These are phyloP conservation scores for Aspergillus indologenus DNA, from an alignment of 495 filamentous ascomycete genomes.

Conservation along the genomic window DNA sequence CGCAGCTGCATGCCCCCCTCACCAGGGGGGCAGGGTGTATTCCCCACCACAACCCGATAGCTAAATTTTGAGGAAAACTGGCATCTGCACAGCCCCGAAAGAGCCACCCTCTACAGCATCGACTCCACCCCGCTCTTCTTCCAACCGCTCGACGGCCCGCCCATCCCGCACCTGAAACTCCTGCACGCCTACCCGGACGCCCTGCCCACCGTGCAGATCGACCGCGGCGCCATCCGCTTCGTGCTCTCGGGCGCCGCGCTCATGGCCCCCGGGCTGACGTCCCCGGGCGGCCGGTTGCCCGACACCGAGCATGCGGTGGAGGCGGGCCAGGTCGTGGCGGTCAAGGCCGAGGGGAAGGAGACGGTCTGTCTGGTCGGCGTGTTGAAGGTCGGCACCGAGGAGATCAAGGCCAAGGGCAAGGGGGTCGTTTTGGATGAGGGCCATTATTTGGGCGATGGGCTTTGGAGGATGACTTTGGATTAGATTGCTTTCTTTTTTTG, in stretches of 20 bases:
- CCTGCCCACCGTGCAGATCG: slow-evolving; percentile 60
- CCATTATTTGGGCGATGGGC: slow-evolving; percentile 90
- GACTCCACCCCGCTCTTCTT: slow-evolving; percentile 77
- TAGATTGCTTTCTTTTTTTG: slow-evolving; percentile 32
- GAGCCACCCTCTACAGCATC: slow-evolving; percentile 80
- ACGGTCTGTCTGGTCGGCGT: slow-evolving; percentile 85
- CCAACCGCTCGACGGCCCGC: slow-evolving; percentile 77
- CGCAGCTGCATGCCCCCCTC: too few relatives aligned
- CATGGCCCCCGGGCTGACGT: slow-evolving; percentile 92
- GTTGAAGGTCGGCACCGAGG: slow-evolving; percentile 83
- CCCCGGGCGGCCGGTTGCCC: slow-evolving; percentile 73
- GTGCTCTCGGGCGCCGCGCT: slow-evolving; percentile 88
- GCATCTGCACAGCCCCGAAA: slow-evolving; percentile 79
- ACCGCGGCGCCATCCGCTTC: slow-evolving; percentile 95
- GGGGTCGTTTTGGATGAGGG: slow-evolving; percentile 88
- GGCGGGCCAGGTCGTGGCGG: slow-evolving; percentile 76
- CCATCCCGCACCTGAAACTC: slow-evolving; percentile 75
- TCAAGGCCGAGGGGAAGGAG: slow-evolving; percentile 90
- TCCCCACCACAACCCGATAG: too few relatives aligned
- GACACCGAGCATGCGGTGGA: slow-evolving; percentile 54
- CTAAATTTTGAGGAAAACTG: too few relatives aligned
- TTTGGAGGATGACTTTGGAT: slow-evolving; percentile 79
- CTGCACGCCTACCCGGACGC: slow-evolving; percentile 60
- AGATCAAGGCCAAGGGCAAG: slow-evolving; percentile 90
- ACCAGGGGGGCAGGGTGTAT: too few relatives aligned